These are phyloP conservation scores for Aureobasidium sp. DNA, from an alignment of 2,329 filamentous ascomycete genomes.

Conservation along the genomic window DNA sequence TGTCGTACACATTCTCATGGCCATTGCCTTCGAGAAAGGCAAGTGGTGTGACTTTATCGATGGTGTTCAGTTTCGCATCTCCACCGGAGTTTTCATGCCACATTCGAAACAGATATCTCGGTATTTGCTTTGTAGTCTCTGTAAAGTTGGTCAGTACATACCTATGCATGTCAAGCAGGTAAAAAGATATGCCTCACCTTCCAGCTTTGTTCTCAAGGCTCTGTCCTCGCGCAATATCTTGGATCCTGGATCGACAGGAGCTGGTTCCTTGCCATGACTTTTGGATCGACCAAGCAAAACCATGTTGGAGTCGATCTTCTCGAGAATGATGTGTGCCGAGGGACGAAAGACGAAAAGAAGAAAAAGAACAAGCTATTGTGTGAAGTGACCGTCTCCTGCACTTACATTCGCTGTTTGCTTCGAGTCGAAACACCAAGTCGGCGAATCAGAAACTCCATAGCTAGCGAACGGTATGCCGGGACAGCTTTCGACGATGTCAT, in stretches of 20 bases:
- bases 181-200: background rate
- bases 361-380: no score
- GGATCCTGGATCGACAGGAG: background rate
- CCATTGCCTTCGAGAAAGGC: background rate
- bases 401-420: no score
- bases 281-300: background rate
- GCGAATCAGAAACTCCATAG: no score
- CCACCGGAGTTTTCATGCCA: background rate
- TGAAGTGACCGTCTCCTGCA: no score
- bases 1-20: background rate
- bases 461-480: no score
- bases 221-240: background rate
- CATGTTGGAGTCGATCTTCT: background rate
- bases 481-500: no score
- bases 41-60: background rate
- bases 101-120: slow-evolving; percentile 5
- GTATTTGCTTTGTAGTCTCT: background rate
- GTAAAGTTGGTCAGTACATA: background rate
- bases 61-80: background rate
- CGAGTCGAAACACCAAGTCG: no score
- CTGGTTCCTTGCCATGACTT: background rate
- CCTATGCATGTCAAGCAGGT: background rate
- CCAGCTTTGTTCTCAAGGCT: background rate
- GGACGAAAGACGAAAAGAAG: no score
- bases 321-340: background rate